phyloP scores from a whole-genome alignment of 805 yeast genomes.

The Pichia pseudocactophila region DNA sequence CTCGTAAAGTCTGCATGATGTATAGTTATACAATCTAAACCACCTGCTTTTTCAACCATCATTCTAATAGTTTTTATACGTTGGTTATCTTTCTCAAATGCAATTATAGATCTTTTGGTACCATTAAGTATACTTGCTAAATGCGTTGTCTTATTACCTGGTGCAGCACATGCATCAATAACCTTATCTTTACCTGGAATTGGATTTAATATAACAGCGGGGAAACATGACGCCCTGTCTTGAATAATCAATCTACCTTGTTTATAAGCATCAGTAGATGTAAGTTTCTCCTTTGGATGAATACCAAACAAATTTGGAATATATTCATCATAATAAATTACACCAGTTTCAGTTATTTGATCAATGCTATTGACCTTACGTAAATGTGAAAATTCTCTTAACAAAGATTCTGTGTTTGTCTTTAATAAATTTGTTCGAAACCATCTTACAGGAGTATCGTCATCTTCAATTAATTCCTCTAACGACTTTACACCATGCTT shows the following conservation, averaged over 20 bases:
- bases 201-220: slow-evolving; percentile 74
- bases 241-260: slow-evolving; percentile 81
- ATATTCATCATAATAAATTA: slow-evolving; percentile 61
- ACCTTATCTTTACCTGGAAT: slow-evolving; percentile 44
- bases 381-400: slow-evolving; percentile 36
- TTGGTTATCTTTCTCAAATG: slow-evolving; percentile 78
- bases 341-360: slow-evolving; percentile 36
- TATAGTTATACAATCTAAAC: slow-evolving; percentile 34
- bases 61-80: slow-evolving; percentile 61
- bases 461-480: slow-evolving; percentile 44
- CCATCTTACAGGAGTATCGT: slow-evolving; percentile 74
- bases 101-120: slow-evolving; percentile 44
- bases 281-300: slow-evolving; percentile 64
- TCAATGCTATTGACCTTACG: slow-evolving; percentile 37
- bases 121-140: slow-evolving; percentile 55
- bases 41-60: slow-evolving; percentile 79
- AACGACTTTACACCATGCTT: slow-evolving; percentile 55
- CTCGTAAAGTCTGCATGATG: slow-evolving; percentile 54
- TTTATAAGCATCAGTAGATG: slow-evolving; percentile 58
- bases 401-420: slow-evolving; percentile 31
- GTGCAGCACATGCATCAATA: slow-evolving; percentile 96
- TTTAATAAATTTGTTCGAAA: slow-evolving; percentile 63
- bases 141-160: slow-evolving; percentile 97
- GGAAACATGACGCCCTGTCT: slow-evolving; percentile 95
- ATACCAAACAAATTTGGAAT: slow-evolving; percentile 77